phyloP scores from a whole-genome alignment of 2,329 filamentous ascomycete species.

The Colletotrichum viniferum region DNA sequence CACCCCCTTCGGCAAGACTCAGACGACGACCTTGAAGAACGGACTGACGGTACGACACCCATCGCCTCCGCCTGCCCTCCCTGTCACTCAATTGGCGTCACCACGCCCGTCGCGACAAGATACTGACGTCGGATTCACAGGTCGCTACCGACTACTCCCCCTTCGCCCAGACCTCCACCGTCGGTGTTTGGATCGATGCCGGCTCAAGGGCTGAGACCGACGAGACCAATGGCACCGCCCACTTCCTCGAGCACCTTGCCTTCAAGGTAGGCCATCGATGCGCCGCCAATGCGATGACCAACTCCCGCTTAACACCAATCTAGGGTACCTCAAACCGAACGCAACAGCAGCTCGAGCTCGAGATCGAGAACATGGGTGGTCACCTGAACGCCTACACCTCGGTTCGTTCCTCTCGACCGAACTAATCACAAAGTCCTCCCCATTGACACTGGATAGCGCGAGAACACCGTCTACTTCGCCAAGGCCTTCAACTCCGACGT shows the following conservation, averaged over 20 bases:
- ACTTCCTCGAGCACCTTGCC: slow-evolving; percentile 99
- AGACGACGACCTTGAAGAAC: slow-evolving; percentile 96
- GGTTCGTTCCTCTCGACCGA: slow-evolving; percentile 60
- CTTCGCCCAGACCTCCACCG: slow-evolving; percentile 96
- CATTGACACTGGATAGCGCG: slow-evolving; percentile 63
- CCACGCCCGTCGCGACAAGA: slow-evolving; percentile 21
- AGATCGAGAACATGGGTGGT: slow-evolving; percentile 99
- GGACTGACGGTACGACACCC: slow-evolving; percentile 80
- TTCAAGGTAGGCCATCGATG: slow-evolving; percentile 78
- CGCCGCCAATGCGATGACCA: background rate
- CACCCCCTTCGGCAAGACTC: slow-evolving; percentile 74
- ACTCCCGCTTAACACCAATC: background rate
- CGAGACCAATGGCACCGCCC: slow-evolving; percentile 98
- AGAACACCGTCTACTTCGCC: slow-evolving; percentile 99
- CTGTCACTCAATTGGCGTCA: slow-evolving; percentile 40
- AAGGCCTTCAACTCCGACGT: slow-evolving; percentile 99
- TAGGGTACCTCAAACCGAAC: slow-evolving; percentile 92
- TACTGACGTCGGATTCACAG: slow-evolving; percentile 52
- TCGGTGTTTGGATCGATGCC: slow-evolving; percentile 99
- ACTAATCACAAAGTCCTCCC: background rate
- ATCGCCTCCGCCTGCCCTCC: slow-evolving; percentile 5
- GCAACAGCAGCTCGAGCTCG: slow-evolving; percentile 96
- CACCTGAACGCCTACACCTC: slow-evolving; percentile 99
- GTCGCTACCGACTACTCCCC: slow-evolving; percentile 98
- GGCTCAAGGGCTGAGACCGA: slow-evolving; percentile 97